phyloP scores from a whole-genome alignment of 2,329 filamentous ascomycete genomes.

The Coleophoma crateriformis region DNA sequence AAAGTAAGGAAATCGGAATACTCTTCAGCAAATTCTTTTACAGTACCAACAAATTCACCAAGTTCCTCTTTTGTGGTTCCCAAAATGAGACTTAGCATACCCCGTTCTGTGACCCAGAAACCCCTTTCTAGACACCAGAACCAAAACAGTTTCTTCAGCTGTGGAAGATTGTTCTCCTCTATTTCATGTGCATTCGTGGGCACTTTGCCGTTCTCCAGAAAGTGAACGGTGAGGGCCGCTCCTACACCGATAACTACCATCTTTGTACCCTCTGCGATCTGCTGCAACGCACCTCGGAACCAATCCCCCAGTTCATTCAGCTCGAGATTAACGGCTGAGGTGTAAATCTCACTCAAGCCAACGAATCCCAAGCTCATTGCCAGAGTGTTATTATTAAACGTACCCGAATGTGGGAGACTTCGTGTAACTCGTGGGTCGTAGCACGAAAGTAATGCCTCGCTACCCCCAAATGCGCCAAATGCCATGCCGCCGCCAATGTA shows the following conservation, averaged over 20 bases:
- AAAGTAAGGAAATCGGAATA: background rate
- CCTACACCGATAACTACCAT: constrained; percentile 3
- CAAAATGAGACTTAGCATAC: constrained; percentile 6
- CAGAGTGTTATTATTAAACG: constrained; percentile 64
- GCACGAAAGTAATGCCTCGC: constrained; percentile 47
- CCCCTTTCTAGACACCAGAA: constrained; percentile 6
- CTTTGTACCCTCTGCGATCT: constrained; percentile 2
- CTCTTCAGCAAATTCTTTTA: background rate
- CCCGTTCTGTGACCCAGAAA: constrained; percentile 5
- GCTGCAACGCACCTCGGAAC: constrained; percentile 2
- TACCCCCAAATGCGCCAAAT: constrained; percentile 61
- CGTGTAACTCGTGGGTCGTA: constrained; percentile 41
- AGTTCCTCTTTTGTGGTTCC: constrained; percentile 5
- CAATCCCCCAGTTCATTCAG: constrained; percentile 2
- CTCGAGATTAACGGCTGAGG: background rate
- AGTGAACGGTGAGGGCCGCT: constrained; percentile 2
- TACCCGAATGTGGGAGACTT: constrained; percentile 50
- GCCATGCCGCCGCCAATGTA: constrained; percentile 59
- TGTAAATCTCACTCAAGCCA: constrained; percentile 2
- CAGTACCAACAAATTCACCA: background rate
- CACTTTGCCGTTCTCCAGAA: background rate
- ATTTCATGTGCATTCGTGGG: constrained; percentile 1
- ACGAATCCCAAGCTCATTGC: constrained; percentile 33
- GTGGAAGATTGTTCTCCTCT: constrained; percentile 1
- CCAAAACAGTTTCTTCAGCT: constrained; percentile 7